Evolutionary conservation across 2,329 filamentous ascomycete genomes (phyloP).

Genomic region (Aspergillus pseudotamarii): DNA sequence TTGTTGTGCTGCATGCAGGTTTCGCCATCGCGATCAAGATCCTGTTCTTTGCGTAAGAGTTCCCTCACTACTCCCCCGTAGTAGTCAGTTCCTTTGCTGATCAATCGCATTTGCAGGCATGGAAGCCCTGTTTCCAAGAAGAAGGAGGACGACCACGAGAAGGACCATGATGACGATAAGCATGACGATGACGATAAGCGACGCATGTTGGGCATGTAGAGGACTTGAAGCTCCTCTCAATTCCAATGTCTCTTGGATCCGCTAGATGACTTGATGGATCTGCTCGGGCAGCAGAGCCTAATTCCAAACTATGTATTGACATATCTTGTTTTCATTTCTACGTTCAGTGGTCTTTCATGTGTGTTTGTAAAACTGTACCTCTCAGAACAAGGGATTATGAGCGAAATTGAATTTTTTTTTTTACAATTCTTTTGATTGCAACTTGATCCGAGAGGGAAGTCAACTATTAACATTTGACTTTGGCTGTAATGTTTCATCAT

Average conservation of each 20-base stretch:
- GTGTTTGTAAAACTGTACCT: constrained; percentile 15
- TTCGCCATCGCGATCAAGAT: constrained; percentile 93
- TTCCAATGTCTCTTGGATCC: not conserved
- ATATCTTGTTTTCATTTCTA: not conserved
- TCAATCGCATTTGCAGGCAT: constrained; percentile 47
- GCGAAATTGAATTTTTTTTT: constrained; percentile 37
- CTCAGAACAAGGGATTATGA: constrained; percentile 11
- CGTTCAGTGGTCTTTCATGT: constrained; percentile 11
- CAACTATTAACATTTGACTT: constrained; percentile 41
- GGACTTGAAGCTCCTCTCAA: constrained; percentile 2
- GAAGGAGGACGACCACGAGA: constrained; percentile 34
- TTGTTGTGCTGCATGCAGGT: constrained; percentile 84
- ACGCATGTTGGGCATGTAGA: constrained; percentile 32
- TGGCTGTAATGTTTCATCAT: constrained; percentile 42
- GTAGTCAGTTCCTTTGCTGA: constrained; percentile 13
- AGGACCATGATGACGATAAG: constrained; percentile 32
- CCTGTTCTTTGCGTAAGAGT: constrained; percentile 79
- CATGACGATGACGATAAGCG: constrained; percentile 29
- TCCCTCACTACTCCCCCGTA: not conserved
- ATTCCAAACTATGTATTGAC: not conserved
- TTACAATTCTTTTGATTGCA: constrained; percentile 44
- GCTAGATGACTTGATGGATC: constrained; percentile 5
- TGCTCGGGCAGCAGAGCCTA: constrained; percentile 19
- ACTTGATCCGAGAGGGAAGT: constrained; percentile 35
- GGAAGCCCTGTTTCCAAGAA: constrained; percentile 62